Conservation (phyloP, 169 alveolate genomes). For the Cryptosporidium sp. region DNA sequence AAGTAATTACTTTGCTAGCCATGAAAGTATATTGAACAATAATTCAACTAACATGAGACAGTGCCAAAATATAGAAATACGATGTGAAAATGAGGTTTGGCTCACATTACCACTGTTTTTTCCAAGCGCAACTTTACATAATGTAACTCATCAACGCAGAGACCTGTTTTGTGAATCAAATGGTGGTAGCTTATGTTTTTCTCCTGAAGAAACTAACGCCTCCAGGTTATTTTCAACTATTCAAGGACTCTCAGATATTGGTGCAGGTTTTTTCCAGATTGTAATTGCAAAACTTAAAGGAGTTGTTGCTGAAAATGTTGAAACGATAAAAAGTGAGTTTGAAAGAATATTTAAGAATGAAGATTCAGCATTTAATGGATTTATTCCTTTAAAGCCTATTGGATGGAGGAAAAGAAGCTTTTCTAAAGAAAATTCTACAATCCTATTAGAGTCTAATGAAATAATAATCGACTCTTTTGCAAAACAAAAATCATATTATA, state of each 20-base stretch:
- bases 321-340: slow-evolving; percentile 32
- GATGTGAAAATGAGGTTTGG: slow-evolving; percentile 37
- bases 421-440: slow-evolving; percentile 5
- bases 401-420: slow-evolving; percentile 68
- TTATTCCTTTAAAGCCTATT: slow-evolving; percentile 46
- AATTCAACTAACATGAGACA: neutral
- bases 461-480: neutral
- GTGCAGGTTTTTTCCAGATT: slow-evolving; percentile 65
- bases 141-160: slow-evolving; percentile 5
- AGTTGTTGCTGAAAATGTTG: slow-evolving; percentile 19
- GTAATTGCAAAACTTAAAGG: slow-evolving; percentile 50
- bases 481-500: slow-evolving; percentile 10
- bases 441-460: neutral
- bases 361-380: neutral
- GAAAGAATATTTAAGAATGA: neutral
- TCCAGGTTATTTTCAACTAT: slow-evolving; percentile 58
- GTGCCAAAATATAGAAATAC: neutral
- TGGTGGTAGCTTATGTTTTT: slow-evolving; percentile 66
- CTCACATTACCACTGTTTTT: slow-evolving; percentile 56
- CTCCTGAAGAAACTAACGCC: slow-evolving; percentile 34
- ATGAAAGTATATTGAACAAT: neutral
- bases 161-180: slow-evolving; percentile 19
- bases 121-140: slow-evolving; percentile 57
- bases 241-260: slow-evolving; percentile 69
- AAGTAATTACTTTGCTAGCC: neutral